Conservation (phyloP, 768 basidiomycete species). For the Suillus decipiens region DNA sequence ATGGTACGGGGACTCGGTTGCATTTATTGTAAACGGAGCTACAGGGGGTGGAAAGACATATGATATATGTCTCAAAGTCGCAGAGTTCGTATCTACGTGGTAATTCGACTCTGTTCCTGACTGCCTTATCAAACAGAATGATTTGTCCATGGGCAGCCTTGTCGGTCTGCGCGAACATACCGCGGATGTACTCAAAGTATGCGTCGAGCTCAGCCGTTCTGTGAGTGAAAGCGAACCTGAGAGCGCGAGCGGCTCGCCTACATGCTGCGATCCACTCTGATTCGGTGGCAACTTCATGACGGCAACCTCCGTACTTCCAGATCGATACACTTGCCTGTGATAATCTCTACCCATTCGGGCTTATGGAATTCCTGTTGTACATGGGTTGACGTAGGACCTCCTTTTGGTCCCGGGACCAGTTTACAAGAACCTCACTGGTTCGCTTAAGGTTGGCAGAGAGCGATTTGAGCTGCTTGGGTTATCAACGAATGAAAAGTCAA, state of each 20-base stretch:
- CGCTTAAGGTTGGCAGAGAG: neutral
- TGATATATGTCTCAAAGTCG: neutral
- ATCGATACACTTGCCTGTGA: conserved; percentile 25
- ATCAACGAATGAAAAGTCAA: conserved; percentile 11
- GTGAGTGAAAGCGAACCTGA: neutral
- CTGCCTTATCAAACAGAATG: neutral
- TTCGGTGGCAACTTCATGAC: neutral
- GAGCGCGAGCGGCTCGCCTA: neutral
- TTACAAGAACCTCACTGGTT: neutral
- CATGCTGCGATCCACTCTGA: neutral
- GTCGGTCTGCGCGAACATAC: neutral
- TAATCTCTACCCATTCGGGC: conserved; percentile 29
- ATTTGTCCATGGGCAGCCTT: neutral
- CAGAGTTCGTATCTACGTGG: neutral
- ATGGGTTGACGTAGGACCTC: neutral
- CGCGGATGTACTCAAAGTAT: neutral
- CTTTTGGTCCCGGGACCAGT: conserved; percentile 1
- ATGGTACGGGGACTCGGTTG: neutral
- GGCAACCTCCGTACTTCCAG: conserved; percentile 21
- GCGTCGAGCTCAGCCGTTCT: neutral
- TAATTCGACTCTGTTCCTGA: neutral
- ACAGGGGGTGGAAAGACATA: neutral
- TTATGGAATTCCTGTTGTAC: conserved; percentile 23
- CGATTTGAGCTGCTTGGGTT: neutral
- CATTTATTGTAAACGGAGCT: neutral